Conservation (phyloP, 257 asterid genomes). For the Solanum dulcamara region DNA sequence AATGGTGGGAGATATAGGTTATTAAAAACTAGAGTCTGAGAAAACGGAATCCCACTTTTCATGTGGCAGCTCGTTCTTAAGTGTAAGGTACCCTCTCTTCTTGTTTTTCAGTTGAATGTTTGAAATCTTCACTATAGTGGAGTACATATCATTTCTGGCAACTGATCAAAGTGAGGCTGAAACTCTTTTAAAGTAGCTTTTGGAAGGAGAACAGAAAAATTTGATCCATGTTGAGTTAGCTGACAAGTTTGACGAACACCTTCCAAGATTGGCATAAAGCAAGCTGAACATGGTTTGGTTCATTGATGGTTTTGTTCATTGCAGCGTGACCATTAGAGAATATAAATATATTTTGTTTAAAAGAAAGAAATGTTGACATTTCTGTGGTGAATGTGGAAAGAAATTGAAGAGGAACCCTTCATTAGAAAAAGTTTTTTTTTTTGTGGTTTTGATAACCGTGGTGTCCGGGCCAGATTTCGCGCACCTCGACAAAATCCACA, state of each 20-base stretch:
- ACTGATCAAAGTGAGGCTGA: neutral
- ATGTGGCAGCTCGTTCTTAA: neutral
- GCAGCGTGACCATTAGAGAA: neutral
- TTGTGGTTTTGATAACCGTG: too few species aligned
- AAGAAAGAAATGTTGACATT: neutral
- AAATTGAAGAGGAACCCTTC: neutral
- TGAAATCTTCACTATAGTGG: too few species aligned
- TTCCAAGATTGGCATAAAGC: neutral
- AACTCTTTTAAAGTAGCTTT: neutral
- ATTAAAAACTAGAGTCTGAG: neutral
- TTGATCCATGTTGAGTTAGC: neutral
- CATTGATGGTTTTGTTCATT: neutral
- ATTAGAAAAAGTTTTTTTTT: too few species aligned
- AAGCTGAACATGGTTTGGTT: neutral
- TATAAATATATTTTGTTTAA: neutral
- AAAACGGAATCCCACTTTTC: neutral
- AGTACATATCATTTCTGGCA: neutral
- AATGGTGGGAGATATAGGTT: neutral
- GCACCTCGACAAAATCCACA: too few species aligned
- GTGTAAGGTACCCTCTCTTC: too few species aligned
- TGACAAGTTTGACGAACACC: too few species aligned
- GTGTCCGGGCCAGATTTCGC: too few species aligned
- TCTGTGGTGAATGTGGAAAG: neutral
- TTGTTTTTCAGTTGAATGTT: too few species aligned
- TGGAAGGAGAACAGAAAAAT: neutral